Conservation (phyloP, 768 basidiomycete species). For the Fibroporia radiculosa region DNA sequence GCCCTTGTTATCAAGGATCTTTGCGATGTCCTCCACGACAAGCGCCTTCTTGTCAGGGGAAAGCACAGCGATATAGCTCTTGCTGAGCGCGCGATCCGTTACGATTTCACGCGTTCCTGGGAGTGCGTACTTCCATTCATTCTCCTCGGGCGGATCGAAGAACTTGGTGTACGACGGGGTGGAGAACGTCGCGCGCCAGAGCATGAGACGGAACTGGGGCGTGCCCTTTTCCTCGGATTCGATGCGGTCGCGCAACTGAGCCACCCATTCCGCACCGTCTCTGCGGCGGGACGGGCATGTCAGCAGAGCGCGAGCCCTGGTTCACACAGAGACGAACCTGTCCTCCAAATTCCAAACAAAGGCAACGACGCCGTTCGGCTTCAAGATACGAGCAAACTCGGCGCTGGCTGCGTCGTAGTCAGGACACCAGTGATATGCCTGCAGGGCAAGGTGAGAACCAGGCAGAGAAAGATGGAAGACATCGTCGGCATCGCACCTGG, state of each 20-base stretch:
- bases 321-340: constrained; percentile 31
- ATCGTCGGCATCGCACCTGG: constrained; percentile 43
- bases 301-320: background rate
- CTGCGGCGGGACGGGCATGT: constrained; percentile 23
- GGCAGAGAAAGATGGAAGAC: background rate
- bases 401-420: constrained; percentile 62
- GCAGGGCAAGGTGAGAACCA: constrained; percentile 2
- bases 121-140: constrained; percentile 44
- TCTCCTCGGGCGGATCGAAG: constrained; percentile 57
- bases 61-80: constrained; percentile 76
- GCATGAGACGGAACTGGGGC: constrained; percentile 73
- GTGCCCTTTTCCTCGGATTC: constrained; percentile 64
- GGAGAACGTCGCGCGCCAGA: constrained; percentile 69
- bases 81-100: constrained; percentile 65
- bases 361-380: constrained; percentile 60
- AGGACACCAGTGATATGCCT: constrained; percentile 95
- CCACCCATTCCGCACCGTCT: constrained; percentile 65
- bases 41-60: constrained; percentile 47
- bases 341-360: constrained; percentile 93
- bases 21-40: constrained; percentile 42
- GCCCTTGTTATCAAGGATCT: constrained; percentile 50
- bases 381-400: constrained; percentile 78
- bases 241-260: constrained; percentile 57
- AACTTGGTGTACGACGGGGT: constrained; percentile 47
- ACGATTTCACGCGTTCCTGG: constrained; percentile 46